Evolutionary conservation across 805 yeast genomes (phyloP).

Genomic region (Nadsonia fulvescens): DNA sequence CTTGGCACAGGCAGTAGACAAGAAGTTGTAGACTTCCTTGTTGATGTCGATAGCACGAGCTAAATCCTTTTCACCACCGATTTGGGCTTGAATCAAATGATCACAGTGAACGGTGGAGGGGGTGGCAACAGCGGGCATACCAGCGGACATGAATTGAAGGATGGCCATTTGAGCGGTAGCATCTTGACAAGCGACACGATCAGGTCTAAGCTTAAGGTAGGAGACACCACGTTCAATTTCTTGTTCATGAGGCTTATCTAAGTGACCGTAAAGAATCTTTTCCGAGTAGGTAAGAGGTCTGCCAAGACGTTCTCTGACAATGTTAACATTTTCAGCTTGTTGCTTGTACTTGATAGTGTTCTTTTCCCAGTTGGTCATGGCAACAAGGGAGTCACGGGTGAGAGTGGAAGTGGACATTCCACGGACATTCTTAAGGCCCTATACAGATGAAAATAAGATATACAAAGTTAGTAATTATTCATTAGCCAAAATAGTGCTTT

Average conservation of each 20-base stretch:
- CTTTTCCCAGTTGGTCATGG: conserved; percentile 42
- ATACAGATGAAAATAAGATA: neutral
- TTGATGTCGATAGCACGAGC: conserved; percentile 73
- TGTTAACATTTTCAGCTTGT: conserved; percentile 72
- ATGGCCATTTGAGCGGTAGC: conserved; percentile 98
- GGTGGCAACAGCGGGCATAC: conserved; percentile 76
- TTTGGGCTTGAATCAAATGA: conserved; percentile 90
- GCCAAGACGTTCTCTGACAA: conserved; percentile 62
- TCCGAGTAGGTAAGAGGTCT: conserved; percentile 93
- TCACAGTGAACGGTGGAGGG: conserved; percentile 97
- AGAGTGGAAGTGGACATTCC: conserved; percentile 12
- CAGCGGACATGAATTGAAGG: conserved; percentile 91
- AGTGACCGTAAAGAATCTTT: conserved; percentile 85
- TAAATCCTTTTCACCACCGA: conserved; percentile 76
- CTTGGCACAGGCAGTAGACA: conserved; percentile 78
- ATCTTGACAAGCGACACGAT: conserved; percentile 97
- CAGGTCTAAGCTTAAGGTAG: conserved; percentile 88
- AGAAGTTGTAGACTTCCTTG: conserved; percentile 88
- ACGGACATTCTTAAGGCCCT: too few relatives aligned
- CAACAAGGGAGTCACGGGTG: conserved; percentile 54
- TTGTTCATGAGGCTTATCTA: conserved; percentile 82
- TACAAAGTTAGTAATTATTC: conserved; percentile 1
- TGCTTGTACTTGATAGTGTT: conserved; percentile 81
- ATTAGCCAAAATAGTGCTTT: neutral
- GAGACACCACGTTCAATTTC: conserved; percentile 74